phyloP scores from a whole-genome alignment of 768 basidiomycete species.

The Termitomyces sp. region DNA sequence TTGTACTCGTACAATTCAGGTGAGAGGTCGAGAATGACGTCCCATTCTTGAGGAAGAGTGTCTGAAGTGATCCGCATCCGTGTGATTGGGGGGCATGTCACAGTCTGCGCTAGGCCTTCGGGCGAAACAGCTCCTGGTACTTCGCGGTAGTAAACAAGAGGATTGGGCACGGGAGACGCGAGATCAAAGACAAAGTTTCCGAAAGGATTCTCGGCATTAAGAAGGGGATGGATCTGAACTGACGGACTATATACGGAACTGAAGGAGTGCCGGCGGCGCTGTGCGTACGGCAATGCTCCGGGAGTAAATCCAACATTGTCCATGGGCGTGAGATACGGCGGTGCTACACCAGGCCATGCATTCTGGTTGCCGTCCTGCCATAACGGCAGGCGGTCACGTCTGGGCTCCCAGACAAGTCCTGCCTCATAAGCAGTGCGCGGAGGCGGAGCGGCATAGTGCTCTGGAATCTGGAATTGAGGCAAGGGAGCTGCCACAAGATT shows the following conservation, averaged over 20 bases:
- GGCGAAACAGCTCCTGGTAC: constrained; percentile 34
- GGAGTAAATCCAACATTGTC: background rate
- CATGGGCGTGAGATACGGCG: background rate
- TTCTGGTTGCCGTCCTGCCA: constrained; percentile 1
- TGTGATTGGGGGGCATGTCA: constrained; percentile 50
- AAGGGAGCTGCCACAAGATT: background rate
- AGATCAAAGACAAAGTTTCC: constrained; percentile 53
- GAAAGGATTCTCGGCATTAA: constrained; percentile 45
- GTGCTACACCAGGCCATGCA: background rate
- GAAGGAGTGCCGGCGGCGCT: constrained; percentile 8
- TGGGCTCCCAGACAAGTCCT: background rate
- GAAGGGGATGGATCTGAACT: constrained; percentile 40
- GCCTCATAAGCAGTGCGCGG: background rate
- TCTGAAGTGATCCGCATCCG: constrained; percentile 56
- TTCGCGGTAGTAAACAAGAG: constrained; percentile 32
- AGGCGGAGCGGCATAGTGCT: background rate
- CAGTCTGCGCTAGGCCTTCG: constrained; percentile 45
- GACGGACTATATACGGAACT: background rate
- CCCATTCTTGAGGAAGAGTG: constrained; percentile 48
- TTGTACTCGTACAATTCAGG: constrained; percentile 22
- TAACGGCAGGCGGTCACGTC: constrained; percentile 5
- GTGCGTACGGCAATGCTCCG: background rate
- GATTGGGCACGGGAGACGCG: constrained; percentile 37
- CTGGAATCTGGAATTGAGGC: background rate
- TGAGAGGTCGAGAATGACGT: constrained; percentile 49